phyloP scores from a whole-genome alignment of 75 land plant genomes.

The Cryptomeria japonica region DNA sequence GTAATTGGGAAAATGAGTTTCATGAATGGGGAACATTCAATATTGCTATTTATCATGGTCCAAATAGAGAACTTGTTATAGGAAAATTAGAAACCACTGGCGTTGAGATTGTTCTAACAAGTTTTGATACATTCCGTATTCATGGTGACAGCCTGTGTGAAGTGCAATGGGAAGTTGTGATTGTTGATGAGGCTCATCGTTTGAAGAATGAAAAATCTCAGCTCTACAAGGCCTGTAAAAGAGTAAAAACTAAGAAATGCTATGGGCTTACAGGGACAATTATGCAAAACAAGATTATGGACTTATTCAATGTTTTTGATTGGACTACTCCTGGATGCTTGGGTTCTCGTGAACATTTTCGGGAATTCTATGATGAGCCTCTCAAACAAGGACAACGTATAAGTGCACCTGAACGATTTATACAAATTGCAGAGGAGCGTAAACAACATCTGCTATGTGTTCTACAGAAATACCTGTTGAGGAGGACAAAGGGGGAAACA shows the following conservation, averaged over 20 bases:
- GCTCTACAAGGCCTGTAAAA: constrained; percentile 65
- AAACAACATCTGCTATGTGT: constrained; percentile 67
- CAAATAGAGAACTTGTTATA: constrained; percentile 78
- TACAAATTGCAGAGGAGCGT: constrained; percentile 70
- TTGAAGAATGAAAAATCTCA: constrained; percentile 94
- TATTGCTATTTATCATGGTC: constrained; percentile 80
- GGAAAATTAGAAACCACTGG: constrained; percentile 54
- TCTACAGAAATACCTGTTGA: constrained; percentile 59
- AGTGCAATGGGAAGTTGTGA: constrained; percentile 79
- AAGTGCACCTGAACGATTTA: constrained; percentile 85
- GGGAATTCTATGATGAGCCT: constrained; percentile 89
- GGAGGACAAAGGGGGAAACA: constrained; percentile 94
- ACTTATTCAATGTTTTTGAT: constrained; percentile 90
- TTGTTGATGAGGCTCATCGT: constrained; percentile 97
- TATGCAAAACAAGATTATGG: constrained; percentile 94
- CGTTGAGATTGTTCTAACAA: constrained; percentile 78
- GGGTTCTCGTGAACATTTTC: constrained; percentile 88
- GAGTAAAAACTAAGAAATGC: constrained; percentile 66
- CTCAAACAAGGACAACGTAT: constrained; percentile 93
- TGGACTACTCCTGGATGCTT: constrained; percentile 87
- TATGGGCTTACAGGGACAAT: constrained; percentile 95
- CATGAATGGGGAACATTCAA: constrained; percentile 78
- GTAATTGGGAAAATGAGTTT: constrained; percentile 93
- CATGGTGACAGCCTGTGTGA: constrained; percentile 51
- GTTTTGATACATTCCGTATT: constrained; percentile 92